These are phyloP conservation scores for Diaporthe destruens DNA, from an alignment of 2,329 filamentous ascomycete genomes.

Conservation along the genomic window DNA sequence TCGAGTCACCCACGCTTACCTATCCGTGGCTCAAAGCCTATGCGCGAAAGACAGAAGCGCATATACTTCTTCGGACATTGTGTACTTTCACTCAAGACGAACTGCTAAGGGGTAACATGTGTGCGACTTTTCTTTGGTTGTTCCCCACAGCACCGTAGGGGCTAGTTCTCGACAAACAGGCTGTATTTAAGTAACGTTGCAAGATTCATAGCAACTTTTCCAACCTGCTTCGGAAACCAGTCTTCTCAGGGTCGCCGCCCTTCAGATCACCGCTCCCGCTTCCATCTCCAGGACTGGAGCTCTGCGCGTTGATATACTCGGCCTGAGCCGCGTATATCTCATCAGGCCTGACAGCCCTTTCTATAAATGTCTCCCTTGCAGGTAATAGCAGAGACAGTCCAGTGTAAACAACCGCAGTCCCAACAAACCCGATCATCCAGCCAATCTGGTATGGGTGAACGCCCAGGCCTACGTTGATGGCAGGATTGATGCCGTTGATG, in stretches of 20 bases:
- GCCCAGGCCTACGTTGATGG: constrained; percentile 35
- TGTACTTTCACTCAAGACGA: not conserved
- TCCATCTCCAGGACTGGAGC: constrained; percentile 12
- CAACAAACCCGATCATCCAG: constrained; percentile 39
- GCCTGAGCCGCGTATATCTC: constrained; percentile 33
- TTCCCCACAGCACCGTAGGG: not conserved
- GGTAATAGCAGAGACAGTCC: constrained; percentile 23
- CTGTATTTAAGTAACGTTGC: not conserved
- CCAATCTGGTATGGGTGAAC: constrained; percentile 39
- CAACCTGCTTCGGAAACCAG: constrained; percentile 6
- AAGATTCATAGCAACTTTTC: constrained; percentile 2
- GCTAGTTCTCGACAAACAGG: too few relatives aligned
- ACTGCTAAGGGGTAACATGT: not conserved
- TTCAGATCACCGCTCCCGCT: constrained; percentile 22
- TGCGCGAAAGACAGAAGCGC: not conserved
- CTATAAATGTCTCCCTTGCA: constrained; percentile 34
- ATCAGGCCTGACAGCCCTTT: constrained; percentile 32
- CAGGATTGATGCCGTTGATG: constrained; percentile 38
- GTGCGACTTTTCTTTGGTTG: not conserved
- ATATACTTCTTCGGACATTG: not conserved
- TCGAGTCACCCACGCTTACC: too few relatives aligned
- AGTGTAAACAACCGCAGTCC: constrained; percentile 35
- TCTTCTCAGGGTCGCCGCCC: constrained; percentile 28
- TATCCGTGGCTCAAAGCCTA: too few relatives aligned
- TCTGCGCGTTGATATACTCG: constrained; percentile 18